phyloP scores from a whole-genome alignment of 176 grass and related monocot species.

The Avena sativa region DNA sequence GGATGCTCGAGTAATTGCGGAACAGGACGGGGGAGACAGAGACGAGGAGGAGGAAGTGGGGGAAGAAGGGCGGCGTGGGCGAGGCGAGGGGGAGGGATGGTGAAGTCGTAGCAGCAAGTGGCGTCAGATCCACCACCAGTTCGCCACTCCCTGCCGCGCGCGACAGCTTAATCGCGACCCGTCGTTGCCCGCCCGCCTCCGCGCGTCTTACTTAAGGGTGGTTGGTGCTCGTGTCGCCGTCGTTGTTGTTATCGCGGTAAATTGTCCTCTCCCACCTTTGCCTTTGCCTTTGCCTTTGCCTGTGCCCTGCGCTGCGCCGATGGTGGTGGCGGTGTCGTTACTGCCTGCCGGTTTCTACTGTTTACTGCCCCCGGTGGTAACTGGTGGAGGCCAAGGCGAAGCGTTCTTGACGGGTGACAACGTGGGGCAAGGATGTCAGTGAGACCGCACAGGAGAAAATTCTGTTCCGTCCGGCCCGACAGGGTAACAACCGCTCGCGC shows the following conservation, averaged over 20 bases:
- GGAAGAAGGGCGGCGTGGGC: slow-evolving; percentile 4
- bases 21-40: background rate
- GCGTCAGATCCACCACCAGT: slow-evolving; percentile 66
- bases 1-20: slow-evolving; percentile 46
- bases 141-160: slow-evolving; percentile 24
- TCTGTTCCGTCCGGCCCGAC: background rate
- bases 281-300: background rate
- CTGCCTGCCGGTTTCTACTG: slow-evolving; percentile 39
- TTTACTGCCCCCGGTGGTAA: slow-evolving; percentile 22
- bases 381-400: slow-evolving; percentile 9
- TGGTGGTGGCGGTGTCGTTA: slow-evolving; percentile 34
- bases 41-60: background rate
- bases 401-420: background rate
- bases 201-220: slow-evolving; percentile 52
- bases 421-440: slow-evolving; percentile 16
- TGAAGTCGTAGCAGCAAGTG: slow-evolving; percentile 43
- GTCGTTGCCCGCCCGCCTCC: slow-evolving; percentile 21
- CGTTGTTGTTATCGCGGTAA: slow-evolving; percentile 32
- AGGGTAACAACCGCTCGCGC: slow-evolving; percentile 7
- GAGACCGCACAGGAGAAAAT: background rate
- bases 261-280: background rate
- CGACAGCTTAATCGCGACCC: slow-evolving; percentile 52
- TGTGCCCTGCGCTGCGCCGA: slow-evolving; percentile 23
- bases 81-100: slow-evolving; percentile 1
- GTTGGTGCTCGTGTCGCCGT: slow-evolving; percentile 39